Evolutionary conservation across 768 basidiomycete species (phyloP), one percentile per base, ranked within the genome.

Genomic region (Mycena albidolilacea): DNA sequence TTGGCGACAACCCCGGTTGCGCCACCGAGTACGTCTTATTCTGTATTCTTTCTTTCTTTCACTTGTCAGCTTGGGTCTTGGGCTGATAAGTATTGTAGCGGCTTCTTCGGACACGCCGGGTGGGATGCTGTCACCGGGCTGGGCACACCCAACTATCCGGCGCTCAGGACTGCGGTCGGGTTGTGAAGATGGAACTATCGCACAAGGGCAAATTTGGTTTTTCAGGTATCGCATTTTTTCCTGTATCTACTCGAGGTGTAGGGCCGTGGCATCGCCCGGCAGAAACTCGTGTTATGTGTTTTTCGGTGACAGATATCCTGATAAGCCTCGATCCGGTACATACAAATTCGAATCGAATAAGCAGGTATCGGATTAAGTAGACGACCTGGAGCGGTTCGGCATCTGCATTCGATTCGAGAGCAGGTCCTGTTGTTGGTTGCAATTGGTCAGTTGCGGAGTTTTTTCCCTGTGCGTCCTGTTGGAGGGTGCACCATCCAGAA

Each of bases 1-100:
- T 23, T 0, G 46, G 85, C 2, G 80, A 79, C 62, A 84, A 84
- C 57, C 82, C 83, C 2, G 85, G 86, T 12, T 87, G 86, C 71
- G 76, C 78, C 5, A 80, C 80, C 8, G 41, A 11, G 70, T 71
- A 43, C 11, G 46, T 48, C 15, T 48, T 17, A 48, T 48, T 48
- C 46, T 19, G 19, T 41, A 38, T 39, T 48, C 35, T 69, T 61
- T 60, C 59, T 17, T 54, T 70, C 30, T 55, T 55, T 55, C 54
- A 55, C 23, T 21, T 35, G 54, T 55, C 30, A 55, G 14, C 52
- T 46, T 19, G 21, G 23, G 21, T 60, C 55, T 43, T 41, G 30
- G 19, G 50, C 21, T 66, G 19, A 43, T 8, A 44, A 64, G n/a
- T 52, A 38, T 64, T 38, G 7, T 17, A 69, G 67, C 21, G 67